phyloP scores from a whole-genome alignment of 2,329 filamentous ascomycete species.

The Colletotrichum theobromicola region DNA sequence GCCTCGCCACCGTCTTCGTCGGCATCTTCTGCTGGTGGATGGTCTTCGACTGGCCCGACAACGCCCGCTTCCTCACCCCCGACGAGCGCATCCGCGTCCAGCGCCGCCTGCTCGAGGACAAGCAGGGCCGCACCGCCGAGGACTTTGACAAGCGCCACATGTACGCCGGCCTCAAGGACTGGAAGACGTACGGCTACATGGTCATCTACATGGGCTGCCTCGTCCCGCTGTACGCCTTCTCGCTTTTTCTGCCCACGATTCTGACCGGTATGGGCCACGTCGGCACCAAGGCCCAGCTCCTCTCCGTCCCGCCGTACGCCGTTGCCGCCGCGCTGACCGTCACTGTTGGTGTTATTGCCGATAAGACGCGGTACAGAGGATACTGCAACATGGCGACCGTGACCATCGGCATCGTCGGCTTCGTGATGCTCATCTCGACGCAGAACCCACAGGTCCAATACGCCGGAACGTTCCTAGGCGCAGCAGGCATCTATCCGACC shows the following conservation, averaged over 20 bases:
- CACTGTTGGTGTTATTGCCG: slow-evolving; percentile 66
- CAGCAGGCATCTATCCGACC: slow-evolving; percentile 74
- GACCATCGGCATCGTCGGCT: slow-evolving; percentile 67
- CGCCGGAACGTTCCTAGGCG: slow-evolving; percentile 72
- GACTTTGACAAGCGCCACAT: slow-evolving; percentile 74
- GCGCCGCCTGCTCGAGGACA: slow-evolving; percentile 68
- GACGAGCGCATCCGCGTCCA: slow-evolving; percentile 73
- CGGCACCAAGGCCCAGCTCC: slow-evolving; percentile 52
- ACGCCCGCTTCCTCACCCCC: slow-evolving; percentile 70
- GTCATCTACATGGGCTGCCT: slow-evolving; percentile 53
- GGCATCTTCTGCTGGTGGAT: slow-evolving; percentile 72
- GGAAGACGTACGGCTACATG: slow-evolving; percentile 70
- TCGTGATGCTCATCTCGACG: slow-evolving; percentile 67
- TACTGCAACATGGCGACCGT: slow-evolving; percentile 71
- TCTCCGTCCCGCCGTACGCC: slow-evolving; percentile 65
- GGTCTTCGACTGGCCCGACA: slow-evolving; percentile 80
- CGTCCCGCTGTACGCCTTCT: slow-evolving; percentile 56
- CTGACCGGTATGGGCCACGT: slow-evolving; percentile 39
- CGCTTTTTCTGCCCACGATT: slow-evolving; percentile 64
- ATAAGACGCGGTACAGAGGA: slow-evolving; percentile 67
- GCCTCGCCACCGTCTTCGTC: slow-evolving; percentile 69
- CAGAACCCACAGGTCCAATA: slow-evolving; percentile 64
- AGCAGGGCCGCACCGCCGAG: slow-evolving; percentile 74
- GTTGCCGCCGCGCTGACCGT: slow-evolving; percentile 69
- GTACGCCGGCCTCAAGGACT: slow-evolving; percentile 73